Conservation (phyloP, 345 rosid species). For the Nephelium lappaceum region DNA sequence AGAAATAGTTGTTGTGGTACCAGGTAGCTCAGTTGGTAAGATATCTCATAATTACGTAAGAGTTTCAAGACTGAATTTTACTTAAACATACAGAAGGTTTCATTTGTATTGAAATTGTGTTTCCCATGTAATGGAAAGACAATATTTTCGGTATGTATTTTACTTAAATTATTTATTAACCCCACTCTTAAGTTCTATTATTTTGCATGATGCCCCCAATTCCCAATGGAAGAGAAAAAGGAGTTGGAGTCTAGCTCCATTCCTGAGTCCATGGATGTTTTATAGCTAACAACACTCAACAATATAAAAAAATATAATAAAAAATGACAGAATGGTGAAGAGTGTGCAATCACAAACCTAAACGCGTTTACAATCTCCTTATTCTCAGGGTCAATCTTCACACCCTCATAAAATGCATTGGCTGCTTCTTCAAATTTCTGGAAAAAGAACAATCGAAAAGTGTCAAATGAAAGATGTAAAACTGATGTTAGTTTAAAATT, state of each 20-base stretch:
- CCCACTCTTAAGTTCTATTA: too few relatives aligned
- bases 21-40: neutral
- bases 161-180: too few relatives aligned
- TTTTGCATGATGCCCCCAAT: too few relatives aligned
- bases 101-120: too few relatives aligned
- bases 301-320: neutral
- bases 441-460: conserved; percentile 13
- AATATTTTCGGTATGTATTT: too few relatives aligned
- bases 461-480: neutral
- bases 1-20: neutral
- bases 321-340: neutral
- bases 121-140: too few relatives aligned
- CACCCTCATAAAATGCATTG: conserved; percentile 83
- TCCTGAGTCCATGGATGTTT: too few relatives aligned
- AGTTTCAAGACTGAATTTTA: too few relatives aligned
- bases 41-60: too few relatives aligned
- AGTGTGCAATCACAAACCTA: conserved; percentile 50
- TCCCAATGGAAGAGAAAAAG: too few relatives aligned
- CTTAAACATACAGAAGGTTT: too few relatives aligned
- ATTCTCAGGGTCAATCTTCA: conserved; percentile 69
- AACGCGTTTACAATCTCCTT: conserved; percentile 71
- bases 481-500: neutral
- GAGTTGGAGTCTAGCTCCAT: neutral
- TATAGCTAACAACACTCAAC: neutral
- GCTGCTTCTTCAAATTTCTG: conserved; percentile 93